These are phyloP conservation scores for Chrysanthemum seticuspe DNA, from an alignment of 129 eudicot species.

Conservation along the genomic window DNA sequence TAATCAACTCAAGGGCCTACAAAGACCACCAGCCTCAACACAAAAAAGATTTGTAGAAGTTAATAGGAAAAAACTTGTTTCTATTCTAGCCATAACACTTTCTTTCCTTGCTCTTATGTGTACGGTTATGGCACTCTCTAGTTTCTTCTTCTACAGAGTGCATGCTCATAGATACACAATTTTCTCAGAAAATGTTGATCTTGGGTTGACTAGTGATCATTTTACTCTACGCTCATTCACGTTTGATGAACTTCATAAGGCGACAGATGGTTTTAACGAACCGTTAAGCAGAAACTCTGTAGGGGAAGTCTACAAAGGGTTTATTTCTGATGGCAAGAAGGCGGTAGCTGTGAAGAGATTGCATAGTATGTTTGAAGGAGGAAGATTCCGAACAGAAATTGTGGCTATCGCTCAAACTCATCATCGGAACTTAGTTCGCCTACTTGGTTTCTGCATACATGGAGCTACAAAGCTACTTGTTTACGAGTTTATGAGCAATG, in stretches of 20 bases:
- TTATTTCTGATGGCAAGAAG: conserved; percentile 26
- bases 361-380: conserved; percentile 31
- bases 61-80: conserved; percentile 14
- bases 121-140: conserved; percentile 16
- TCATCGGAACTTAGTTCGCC: conserved; percentile 43
- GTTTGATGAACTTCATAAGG: conserved; percentile 30
- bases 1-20: too few relatives aligned
- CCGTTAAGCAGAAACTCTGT: conserved; percentile 20
- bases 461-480: conserved; percentile 37
- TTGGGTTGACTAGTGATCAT: conserved; percentile 11
- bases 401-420: conserved; percentile 38
- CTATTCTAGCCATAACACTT: conserved; percentile 20
- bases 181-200: conserved; percentile 16
- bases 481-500: conserved; percentile 43
- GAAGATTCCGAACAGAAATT: conserved; percentile 32
- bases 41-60: too few relatives aligned
- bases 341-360: conserved; percentile 33
- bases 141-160: conserved; percentile 29
- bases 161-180: conserved; percentile 23
- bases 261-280: conserved; percentile 40
- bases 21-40: too few relatives aligned
- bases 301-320: conserved; percentile 37
- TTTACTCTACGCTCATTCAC: conserved; percentile 34
- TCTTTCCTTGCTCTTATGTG: conserved; percentile 29
- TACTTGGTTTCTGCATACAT: conserved; percentile 41